Base-by-base conservation (phyloP, 345 rosid genomes). In the Populus alba region DNA sequence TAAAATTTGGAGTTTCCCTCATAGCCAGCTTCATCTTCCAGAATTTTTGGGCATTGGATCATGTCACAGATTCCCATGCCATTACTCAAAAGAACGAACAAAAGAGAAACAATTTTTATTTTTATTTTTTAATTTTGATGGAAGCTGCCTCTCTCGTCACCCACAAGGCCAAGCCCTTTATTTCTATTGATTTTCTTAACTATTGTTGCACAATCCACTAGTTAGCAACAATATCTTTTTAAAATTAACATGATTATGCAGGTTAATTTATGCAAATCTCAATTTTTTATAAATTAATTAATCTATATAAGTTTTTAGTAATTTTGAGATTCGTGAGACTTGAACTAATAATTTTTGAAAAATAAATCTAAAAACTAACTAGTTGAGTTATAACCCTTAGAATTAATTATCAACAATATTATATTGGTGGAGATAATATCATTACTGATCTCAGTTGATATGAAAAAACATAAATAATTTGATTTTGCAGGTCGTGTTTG, bases 41-140 rank as follows among this genome's bases (percentile, higher is more conserved):
- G 72, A 43, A 59, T 61, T 59, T 53, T 8, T 68, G 75, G 70
- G 61, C 82, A 61, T 84, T 75, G 78, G 82, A 68, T 78, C 82
- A 23, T 33, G 15, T 59, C 79, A 49, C 72, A 78, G 68, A 70
- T 77, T 83, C 81, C 29, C 75, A n/a, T n/a, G n/a, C n/a, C n/a
- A 63, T 72, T 53, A 45, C 29, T 77, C 13, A 2, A 17, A 43
- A 35, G 23, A 72, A 51, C 31, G 31, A 68, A 61, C 63, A 43
- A 53, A 31, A 27, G 2, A 33, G 10, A n/a, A 43, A 31, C 3
- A 27, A 3, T 33, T 31, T 3, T 41, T 55, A 16, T 27, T 71
- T 63, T 39, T n/a, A 35, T 11, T 39, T 76, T 55, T 59, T 2
- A 69, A 33, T 3, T 33, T 33, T 33, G 35, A 38, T 59, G 61